Percentiles rank a stretch among this genome's conserved stretches.
Evolutionary conservation across 345 rosid genomes (phyloP).

Genomic region (Salix brachista): DNA sequence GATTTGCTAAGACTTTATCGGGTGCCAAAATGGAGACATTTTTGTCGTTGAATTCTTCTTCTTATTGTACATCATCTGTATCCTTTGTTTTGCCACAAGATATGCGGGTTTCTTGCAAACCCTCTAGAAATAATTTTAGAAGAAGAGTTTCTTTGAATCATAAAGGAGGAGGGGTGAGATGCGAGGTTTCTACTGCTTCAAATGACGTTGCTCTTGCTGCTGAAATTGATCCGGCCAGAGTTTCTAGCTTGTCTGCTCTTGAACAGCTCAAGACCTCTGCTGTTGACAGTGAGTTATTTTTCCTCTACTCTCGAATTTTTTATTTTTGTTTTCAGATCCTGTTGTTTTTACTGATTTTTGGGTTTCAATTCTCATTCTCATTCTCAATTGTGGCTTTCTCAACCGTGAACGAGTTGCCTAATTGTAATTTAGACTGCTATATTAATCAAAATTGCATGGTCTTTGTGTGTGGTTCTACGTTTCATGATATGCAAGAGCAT

Average conservation of each 20-base stretch:
- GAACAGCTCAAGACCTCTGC: conserved; percentile 37
- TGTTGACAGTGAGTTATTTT: conserved; percentile 21
- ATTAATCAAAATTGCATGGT: no score
- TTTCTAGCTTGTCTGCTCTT: conserved; percentile 31
- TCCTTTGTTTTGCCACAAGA: conserved; percentile 1
- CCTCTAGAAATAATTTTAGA: conserved; percentile 1
- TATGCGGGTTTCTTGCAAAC: neutral
- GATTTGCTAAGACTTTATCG: conserved; percentile 16
- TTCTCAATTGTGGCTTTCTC: no score
- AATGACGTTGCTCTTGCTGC: conserved; percentile 8
- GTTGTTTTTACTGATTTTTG: neutral
- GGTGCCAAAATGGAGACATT: conserved; percentile 31
- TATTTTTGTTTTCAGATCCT: neutral
- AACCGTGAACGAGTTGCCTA: no score
- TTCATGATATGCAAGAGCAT: no score
- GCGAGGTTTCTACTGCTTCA: conserved; percentile 19
- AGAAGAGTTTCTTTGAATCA: no score
- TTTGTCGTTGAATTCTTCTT: conserved; percentile 16
- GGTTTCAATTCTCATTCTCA: neutral
- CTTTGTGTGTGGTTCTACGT: no score
- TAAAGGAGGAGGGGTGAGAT: conserved; percentile 24
- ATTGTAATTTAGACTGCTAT: no score
- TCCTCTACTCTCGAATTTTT: neutral
- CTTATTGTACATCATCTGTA: neutral
- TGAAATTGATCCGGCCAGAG: conserved; percentile 11